Evolutionary conservation across 2,329 filamentous ascomycete species (phyloP).

Genomic region (Simplicillium aogashimaense): DNA sequence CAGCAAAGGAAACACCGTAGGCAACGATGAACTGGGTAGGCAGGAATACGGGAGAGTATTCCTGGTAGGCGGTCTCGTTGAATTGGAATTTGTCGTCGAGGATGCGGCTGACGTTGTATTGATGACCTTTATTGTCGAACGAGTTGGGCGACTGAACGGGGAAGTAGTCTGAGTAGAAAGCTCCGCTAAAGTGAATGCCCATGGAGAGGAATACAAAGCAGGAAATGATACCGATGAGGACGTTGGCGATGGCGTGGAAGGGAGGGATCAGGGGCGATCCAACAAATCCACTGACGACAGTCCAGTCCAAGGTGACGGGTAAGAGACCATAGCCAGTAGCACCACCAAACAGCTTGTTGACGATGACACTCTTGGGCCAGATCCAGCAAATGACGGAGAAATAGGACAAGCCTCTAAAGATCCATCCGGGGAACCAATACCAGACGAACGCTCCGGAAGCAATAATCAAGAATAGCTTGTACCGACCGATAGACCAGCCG

Average conservation of each 20-base stretch:
- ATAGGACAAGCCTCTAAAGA: slow-evolving; percentile 51
- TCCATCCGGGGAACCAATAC: slow-evolving; percentile 54
- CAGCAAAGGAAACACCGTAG: slow-evolving; percentile 59
- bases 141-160: slow-evolving; percentile 50
- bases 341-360: slow-evolving; percentile 55
- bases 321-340: slow-evolving; percentile 48
- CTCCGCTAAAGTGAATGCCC: slow-evolving; percentile 47
- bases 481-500: slow-evolving; percentile 54
- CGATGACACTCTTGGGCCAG: slow-evolving; percentile 46
- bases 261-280: slow-evolving; percentile 41
- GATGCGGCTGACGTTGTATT: slow-evolving; percentile 53
- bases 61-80: slow-evolving; percentile 48
- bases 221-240: slow-evolving; percentile 39
- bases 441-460: slow-evolving; percentile 39
- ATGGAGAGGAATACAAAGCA: slow-evolving; percentile 49
- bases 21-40: slow-evolving; percentile 50
- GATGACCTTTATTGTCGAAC: slow-evolving; percentile 52
- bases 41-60: slow-evolving; percentile 57
- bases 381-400: slow-evolving; percentile 55
- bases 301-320: slow-evolving; percentile 50
- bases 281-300: slow-evolving; percentile 36
- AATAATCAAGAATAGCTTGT: slow-evolving; percentile 51
- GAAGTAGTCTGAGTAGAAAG: slow-evolving; percentile 49
- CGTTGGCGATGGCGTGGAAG: slow-evolving; percentile 46
- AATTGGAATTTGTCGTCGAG: slow-evolving; percentile 46